A percentile compares a stretch with the other conserved stretches of the same genome.
Conservation (phyloP, 106 monocot species). For the Allium sativum region DNA sequence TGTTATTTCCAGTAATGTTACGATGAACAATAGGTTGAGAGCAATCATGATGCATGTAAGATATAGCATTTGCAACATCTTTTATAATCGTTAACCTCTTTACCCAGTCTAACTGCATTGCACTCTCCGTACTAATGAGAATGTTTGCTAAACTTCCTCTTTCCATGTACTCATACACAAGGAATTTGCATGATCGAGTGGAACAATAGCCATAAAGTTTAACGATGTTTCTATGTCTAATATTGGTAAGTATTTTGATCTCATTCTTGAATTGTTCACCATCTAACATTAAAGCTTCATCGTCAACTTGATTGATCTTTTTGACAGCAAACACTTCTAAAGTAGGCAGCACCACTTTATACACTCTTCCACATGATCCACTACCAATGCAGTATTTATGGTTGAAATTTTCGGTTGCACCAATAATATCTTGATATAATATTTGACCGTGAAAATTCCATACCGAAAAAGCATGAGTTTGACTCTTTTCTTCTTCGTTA, state of each 20-base stretch:
- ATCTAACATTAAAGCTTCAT: background rate
- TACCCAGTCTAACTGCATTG: constrained; percentile 20
- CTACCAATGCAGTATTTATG: constrained; percentile 21
- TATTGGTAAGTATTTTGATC: constrained; percentile 11
- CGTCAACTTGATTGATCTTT: constrained; percentile 3
- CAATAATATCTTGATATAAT: constrained; percentile 17
- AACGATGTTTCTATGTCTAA: constrained; percentile 31
- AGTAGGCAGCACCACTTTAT: constrained; percentile 15
- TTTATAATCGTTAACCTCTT: constrained; percentile 13
- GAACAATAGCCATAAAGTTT: constrained; percentile 31
- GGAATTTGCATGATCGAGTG: constrained; percentile 8
- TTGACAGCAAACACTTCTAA: constrained; percentile 16
- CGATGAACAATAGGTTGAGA: constrained; percentile 25
- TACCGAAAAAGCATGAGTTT: background rate
- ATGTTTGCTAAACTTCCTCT: constrained; percentile 18
- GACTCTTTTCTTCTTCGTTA: background rate
- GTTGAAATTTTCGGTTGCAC: constrained; percentile 25
- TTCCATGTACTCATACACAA: constrained; percentile 28
- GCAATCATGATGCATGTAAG: constrained; percentile 39
- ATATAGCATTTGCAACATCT: constrained; percentile 28
- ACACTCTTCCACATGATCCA: constrained; percentile 19
- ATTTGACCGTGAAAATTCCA: constrained; percentile 11
- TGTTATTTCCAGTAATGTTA: constrained; percentile 27
- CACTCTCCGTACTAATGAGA: constrained; percentile 1
- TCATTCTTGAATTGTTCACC: constrained; percentile 9